Conservation (phyloP, 352 stramenopile species). For the Globisporangium rhizosaccharum region DNA sequence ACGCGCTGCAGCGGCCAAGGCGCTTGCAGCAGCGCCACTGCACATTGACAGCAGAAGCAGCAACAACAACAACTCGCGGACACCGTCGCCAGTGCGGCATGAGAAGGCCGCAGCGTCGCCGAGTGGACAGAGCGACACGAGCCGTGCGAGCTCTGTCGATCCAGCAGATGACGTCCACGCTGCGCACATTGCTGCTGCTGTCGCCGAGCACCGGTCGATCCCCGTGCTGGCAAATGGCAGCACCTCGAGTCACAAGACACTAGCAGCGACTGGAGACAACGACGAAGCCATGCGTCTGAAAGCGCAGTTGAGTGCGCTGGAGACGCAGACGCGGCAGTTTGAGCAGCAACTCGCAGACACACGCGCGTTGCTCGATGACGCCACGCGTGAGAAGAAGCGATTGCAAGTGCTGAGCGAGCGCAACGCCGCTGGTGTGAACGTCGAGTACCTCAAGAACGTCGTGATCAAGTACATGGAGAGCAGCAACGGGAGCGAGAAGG, state of each 20-base stretch:
- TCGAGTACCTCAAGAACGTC: conserved; percentile 85
- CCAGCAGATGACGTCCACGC: conserved; percentile 26
- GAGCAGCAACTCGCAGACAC: conserved; percentile 61
- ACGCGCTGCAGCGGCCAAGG: conserved; percentile 18
- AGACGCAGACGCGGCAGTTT: conserved; percentile 33
- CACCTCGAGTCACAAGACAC: too few species aligned
- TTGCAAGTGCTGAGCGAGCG: conserved; percentile 40
- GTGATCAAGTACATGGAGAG: conserved; percentile 84
- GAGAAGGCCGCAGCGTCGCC: conserved; percentile 36
- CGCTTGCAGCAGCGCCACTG: not conserved
- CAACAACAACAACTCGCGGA: conserved; percentile 5
- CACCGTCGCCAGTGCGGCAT: conserved; percentile 27
- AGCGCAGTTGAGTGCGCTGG: conserved; percentile 35
- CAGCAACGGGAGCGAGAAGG: conserved; percentile 65
- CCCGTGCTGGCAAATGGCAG: conserved; percentile 17
- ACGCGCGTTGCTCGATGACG: conserved; percentile 37
- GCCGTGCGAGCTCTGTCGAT: conserved; percentile 19
- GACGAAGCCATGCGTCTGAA: conserved; percentile 40
- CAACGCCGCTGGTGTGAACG: conserved; percentile 43
- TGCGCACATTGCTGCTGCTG: conserved; percentile 30
- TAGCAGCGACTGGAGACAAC: not conserved
- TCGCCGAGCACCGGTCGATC: conserved; percentile 43
- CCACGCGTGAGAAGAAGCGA: conserved; percentile 50
- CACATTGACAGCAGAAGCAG: conserved; percentile 15
- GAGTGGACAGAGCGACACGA: conserved; percentile 30